Evolutionary conservation across 1,284 basidiomycete species (phyloP).

Genomic region (Apiotrichum laibachii): DNA sequence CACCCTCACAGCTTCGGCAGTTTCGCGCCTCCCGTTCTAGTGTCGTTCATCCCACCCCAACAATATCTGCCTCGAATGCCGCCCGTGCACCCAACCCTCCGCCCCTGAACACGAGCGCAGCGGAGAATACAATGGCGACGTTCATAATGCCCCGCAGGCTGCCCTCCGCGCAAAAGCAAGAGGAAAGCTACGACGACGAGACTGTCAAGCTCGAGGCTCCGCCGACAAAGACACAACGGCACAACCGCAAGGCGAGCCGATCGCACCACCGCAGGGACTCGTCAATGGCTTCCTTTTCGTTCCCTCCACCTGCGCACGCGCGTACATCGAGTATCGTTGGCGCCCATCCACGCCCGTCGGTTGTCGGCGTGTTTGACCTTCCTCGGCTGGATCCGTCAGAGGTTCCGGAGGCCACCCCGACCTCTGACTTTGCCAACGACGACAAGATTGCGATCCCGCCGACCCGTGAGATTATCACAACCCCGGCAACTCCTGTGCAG

Average conservation of each 20-base stretch:
- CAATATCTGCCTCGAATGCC: slow-evolving; percentile 1
- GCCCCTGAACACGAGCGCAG: slow-evolving; percentile 11
- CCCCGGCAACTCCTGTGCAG: slow-evolving; percentile 31
- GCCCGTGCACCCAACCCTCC: slow-evolving; percentile 17
- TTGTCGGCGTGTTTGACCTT: slow-evolving; percentile 16
- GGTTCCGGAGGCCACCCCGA: not conserved
- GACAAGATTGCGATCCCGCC: not conserved
- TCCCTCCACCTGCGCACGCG: slow-evolving; percentile 11
- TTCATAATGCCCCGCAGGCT: slow-evolving; percentile 13
- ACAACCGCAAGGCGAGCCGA: slow-evolving; percentile 12
- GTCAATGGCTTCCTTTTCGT: slow-evolving; percentile 15
- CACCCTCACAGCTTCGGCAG: slow-evolving; percentile 33
- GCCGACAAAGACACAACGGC: slow-evolving; percentile 8
- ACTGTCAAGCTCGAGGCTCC: not conserved
- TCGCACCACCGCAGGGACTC: slow-evolving; percentile 20
- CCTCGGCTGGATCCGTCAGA: slow-evolving; percentile 7
- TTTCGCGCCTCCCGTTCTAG: slow-evolving; percentile 41
- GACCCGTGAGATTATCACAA: slow-evolving; percentile 31
- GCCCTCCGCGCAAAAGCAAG: slow-evolving; percentile 4
- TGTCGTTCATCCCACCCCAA: slow-evolving; percentile 7
- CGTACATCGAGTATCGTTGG: not conserved
- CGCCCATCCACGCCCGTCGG: slow-evolving; percentile 4
- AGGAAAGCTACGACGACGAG: not conserved
- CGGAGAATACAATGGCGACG: slow-evolving; percentile 4
- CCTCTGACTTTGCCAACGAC: not conserved